Base-by-base conservation (phyloP, 345 rosid species). In the Eucalyptus decipiens region DNA sequence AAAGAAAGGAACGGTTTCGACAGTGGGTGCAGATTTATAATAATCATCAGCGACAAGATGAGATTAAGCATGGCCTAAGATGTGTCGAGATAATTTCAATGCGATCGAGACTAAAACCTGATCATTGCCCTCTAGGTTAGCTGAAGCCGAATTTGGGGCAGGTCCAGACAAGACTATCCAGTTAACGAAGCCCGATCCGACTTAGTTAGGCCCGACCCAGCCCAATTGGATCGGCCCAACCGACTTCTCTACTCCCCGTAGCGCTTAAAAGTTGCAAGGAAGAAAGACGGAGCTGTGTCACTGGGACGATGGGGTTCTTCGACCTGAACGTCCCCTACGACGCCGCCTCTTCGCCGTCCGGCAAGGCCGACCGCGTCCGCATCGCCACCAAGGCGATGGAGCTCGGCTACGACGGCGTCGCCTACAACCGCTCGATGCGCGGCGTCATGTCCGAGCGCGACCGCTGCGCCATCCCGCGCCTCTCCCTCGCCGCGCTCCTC, bases 351-450 rank as follows among this genome's bases (percentile, higher is more conserved):
- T 87, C 87, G 56, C 90, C 88, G 18, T 91, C 91, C 80, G 87
- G 67, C 86, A 86, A 89, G 72, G 24, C 94, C 32, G 88, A 86
- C 17, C 97, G 97, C 40, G 89, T 92, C 19, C 95, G 95, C 87
- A 89, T 92, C 28, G 95, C 56, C 86, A 91, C 93, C 14, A 97
- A 96, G 92, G 95, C 97, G 30, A 94, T 96, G 98, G 98, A 97
- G 90, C 92, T 97, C 6, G 99, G 99, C 47, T 95, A 93, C 92
- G 89, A 88, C 50, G 97, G 97, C 72, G 89, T 95, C 86, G 96
- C 96, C 49, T 95, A 93, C 93, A 94, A 93, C 91, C 94, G 92
- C 58, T 90, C 90, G 87, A 93, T 95, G 90, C 90, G 87, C 24
- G 96, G 96, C 87, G 92, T 62, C 69, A 62, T 62, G 69, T 62